These are phyloP conservation scores for Amanita rubescens DNA, from an alignment of 768 basidiomycete genomes.

Conservation along the genomic window DNA sequence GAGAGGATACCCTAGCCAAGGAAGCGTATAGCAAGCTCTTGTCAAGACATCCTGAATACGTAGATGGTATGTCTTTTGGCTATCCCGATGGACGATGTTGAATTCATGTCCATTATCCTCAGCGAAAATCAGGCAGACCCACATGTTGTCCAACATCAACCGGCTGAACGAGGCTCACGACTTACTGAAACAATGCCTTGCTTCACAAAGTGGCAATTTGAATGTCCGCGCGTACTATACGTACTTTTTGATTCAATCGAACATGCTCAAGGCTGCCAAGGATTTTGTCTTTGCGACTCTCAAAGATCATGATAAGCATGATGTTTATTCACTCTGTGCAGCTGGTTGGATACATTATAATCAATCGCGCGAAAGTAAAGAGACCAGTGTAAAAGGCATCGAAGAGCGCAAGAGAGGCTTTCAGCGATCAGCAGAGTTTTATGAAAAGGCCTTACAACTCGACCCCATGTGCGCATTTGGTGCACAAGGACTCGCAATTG, in stretches of 20 bases:
- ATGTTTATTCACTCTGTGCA: conserved; percentile 87
- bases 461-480: conserved; percentile 88
- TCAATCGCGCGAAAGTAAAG: conserved; percentile 78
- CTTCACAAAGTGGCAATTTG: conserved; percentile 68
- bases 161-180: conserved; percentile 80
- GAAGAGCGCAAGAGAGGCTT: conserved; percentile 76
- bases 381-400: conserved; percentile 43
- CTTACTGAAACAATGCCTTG: conserved; percentile 81
- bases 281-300: conserved; percentile 89
- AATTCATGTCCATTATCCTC: conserved; percentile 2
- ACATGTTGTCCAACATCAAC: conserved; percentile 64
- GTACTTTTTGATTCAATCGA: conserved; percentile 81
- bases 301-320: conserved; percentile 79
- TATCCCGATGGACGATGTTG: background rate
- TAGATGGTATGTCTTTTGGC: conserved; percentile 64
- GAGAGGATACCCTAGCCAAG: conserved; percentile 63
- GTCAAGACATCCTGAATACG: conserved; percentile 89
- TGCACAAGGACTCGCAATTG: conserved; percentile 92
- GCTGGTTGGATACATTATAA: conserved; percentile 83
- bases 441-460: conserved; percentile 80
- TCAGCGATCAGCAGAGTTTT: conserved; percentile 81
- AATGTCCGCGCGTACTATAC: conserved; percentile 93
- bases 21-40: conserved; percentile 86
- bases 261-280: conserved; percentile 62
- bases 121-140: conserved; percentile 93